Evolutionary conservation across 345 rosid genomes (phyloP).

Genomic region (Gossypium stocksii): DNA sequence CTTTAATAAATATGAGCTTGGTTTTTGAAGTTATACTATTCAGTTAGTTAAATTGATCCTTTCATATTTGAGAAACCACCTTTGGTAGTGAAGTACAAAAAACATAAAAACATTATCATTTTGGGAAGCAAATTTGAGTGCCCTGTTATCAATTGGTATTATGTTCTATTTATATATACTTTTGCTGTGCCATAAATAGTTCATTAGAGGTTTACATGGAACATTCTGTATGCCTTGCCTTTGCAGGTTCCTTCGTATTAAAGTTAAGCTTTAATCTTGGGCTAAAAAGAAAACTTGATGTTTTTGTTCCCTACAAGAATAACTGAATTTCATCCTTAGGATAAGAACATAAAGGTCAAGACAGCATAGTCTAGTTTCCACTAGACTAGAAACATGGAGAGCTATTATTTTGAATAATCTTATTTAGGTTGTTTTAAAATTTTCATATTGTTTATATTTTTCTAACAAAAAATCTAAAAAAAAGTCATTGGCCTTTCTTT

Average conservation of each 20-base stretch:
- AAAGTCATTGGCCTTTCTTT: background rate
- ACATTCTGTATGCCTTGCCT: background rate
- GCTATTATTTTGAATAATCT: background rate
- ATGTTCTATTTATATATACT: background rate
- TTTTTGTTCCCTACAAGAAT: too few species aligned
- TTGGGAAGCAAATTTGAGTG: background rate
- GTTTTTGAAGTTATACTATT: constrained; percentile 1
- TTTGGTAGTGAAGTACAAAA: background rate
- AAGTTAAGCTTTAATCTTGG: background rate
- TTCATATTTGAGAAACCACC: background rate
- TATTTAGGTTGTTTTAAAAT: background rate
- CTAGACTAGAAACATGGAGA: background rate
- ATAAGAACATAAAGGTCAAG: background rate
- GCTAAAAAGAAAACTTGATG: too few species aligned
- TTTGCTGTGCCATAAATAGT: background rate
- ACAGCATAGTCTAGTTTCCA: background rate
- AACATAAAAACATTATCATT: background rate
- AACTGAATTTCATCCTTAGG: too few species aligned
- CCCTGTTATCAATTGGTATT: background rate
- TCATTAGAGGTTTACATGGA: background rate
- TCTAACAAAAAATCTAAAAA: background rate
- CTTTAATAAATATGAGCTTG: background rate
- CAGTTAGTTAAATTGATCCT: background rate
- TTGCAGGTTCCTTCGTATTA: background rate
- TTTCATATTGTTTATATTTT: background rate